Evolutionary conservation across 2,329 filamentous ascomycete genomes (phyloP).

Genomic region (Aspergillus carbonarius): DNA sequence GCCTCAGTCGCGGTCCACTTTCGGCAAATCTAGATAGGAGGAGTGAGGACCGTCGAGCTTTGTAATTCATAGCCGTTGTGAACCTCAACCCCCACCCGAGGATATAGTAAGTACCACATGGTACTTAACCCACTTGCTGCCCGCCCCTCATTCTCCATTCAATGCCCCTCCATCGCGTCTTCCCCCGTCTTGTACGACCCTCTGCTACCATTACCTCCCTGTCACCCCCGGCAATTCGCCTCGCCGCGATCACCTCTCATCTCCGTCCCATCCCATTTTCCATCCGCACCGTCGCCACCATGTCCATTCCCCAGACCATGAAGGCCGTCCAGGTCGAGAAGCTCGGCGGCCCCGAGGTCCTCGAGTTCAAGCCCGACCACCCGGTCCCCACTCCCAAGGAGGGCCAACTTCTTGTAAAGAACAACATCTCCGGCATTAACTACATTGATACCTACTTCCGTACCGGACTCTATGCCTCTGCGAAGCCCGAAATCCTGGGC

Average conservation of each 20-base stretch:
- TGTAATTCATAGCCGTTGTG: background rate
- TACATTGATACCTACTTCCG: constrained; percentile 94
- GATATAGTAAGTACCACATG: too few species aligned
- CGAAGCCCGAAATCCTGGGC: constrained; percentile 73
- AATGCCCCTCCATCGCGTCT: constrained; percentile 8
- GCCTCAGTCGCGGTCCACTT: background rate
- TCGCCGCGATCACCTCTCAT: constrained; percentile 15
- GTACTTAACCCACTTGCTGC: background rate
- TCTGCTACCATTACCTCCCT: background rate
- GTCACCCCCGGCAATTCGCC: constrained; percentile 1
- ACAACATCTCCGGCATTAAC: constrained; percentile 78
- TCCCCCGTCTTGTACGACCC: constrained; percentile 1
- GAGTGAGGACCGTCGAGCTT: background rate
- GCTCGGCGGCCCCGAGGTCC: constrained; percentile 69
- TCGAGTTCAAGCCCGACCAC: constrained; percentile 68
- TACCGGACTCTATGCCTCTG: constrained; percentile 72
- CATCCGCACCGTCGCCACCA: constrained; percentile 22
- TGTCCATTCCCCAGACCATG: constrained; percentile 64
- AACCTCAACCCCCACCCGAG: background rate
- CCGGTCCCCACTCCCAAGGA: constrained; percentile 67
- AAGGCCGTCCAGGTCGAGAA: constrained; percentile 70
- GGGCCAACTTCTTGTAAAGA: constrained; percentile 77
- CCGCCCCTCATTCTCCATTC: background rate
- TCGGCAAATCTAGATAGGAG: background rate
- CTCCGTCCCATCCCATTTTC: constrained; percentile 6